Percentiles rank a stretch among this genome's conserved stretches.
Evolutionary conservation across 768 basidiomycete species (phyloP).

Genomic region (Phaeotremella skinneri): DNA sequence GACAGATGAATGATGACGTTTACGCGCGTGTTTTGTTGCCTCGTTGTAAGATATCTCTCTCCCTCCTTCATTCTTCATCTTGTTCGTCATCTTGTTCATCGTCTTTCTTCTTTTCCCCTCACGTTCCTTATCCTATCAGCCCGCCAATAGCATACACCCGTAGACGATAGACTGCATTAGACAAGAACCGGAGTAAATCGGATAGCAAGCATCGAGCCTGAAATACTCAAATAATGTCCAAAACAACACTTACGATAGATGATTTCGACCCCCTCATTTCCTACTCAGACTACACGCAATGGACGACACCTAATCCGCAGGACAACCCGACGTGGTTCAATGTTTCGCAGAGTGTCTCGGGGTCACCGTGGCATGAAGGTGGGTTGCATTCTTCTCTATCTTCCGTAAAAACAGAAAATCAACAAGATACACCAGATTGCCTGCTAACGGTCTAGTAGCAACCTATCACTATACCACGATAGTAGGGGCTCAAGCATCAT

Average conservation of each 20-base stretch:
- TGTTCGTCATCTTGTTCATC: too few relatives aligned
- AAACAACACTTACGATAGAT: constrained; percentile 42
- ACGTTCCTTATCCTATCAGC: background rate
- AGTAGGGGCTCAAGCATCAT: constrained; percentile 29
- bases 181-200: too few relatives aligned
- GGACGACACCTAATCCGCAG: constrained; percentile 50
- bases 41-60: too few relatives aligned
- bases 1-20: too few relatives aligned
- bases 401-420: background rate
- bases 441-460: constrained; percentile 27
- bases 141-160: too few relatives aligned
- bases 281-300: constrained; percentile 38
- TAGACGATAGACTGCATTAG: too few relatives aligned
- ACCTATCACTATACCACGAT: constrained; percentile 48
- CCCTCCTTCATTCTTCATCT: too few relatives aligned
- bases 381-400: background rate
- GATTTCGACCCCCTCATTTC: constrained; percentile 50
- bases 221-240: background rate
- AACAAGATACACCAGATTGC: background rate
- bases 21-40: too few relatives aligned
- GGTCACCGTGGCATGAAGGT: constrained; percentile 48
- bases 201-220: too few relatives aligned
- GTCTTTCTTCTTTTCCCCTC: too few relatives aligned
- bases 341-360: constrained; percentile 29
- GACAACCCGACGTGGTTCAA: constrained; percentile 45